Evolutionary conservation across 495 filamentous ascomycete species (phyloP), one percentile per base, ranked within the genome.

Genomic region (Neurospora sp.): DNA sequence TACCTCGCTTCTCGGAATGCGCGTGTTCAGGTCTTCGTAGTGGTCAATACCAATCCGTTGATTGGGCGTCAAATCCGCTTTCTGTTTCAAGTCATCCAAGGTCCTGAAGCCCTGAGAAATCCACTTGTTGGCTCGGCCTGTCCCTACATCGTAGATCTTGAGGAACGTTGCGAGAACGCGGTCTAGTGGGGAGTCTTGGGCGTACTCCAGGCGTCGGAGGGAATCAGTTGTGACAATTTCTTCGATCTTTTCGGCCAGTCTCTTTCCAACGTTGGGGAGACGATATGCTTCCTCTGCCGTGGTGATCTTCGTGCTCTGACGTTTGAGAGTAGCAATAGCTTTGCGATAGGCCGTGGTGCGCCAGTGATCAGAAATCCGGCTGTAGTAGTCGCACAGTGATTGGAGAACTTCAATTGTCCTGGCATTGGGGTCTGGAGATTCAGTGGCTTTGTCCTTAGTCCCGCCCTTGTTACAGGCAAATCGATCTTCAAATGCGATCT

Each of bases 211-310:
- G 44, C 91, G 89, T 22, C 88, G 86, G 0, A 99, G 88, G 16
- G 84, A 84, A 77, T 94, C 88, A 0, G 95, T 98, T 39, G 71
- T 80, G 69, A 82, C 93, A 68, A 98, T 97, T 77, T 99, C 96
- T 77, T 96, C 91, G 71, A 99, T 97, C 77, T 98, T 98, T 47
- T 86, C 84, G 0, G 96, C 96, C 18, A 99, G 80, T 12, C 93
- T 87, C 8, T 82, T 71, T 39, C 96, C 96, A 74, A 99, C 91
- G 71, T 87, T 87, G 1, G 90, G 88, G 4, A 98, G 86, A 8
- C 79, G 76, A 22, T 83, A 80, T 1, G 96, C 96, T 81, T 97
- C 87, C 39, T 89, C 83, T 68, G 86, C 87, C 14, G 90, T 93
- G 10, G 77, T 82, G 73, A 98, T 90, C 76, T 89, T 91, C 71